Base-by-base conservation (phyloP, 2,329 filamentous ascomycete species). In the Eurotiales sp. region DNA sequence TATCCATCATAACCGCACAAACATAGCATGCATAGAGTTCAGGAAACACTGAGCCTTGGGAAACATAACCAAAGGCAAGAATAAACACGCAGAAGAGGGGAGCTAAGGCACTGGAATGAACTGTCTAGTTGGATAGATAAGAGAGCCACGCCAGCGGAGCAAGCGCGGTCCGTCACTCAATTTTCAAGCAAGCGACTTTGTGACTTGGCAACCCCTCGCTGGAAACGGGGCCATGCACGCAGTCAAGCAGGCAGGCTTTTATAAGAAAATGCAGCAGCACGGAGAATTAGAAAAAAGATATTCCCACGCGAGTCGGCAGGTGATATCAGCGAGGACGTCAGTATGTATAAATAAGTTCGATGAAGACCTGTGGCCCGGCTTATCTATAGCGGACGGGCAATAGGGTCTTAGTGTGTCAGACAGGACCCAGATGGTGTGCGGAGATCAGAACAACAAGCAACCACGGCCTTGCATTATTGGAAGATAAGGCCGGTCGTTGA, bases 1-100 rank as follows among this genome's bases (percentile, higher is more conserved):
- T 75, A 71, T 83, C 82, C 77, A n/a, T n/a, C n/a, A 80, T 80
- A 64, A 65, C 67, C 50, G 42, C 10, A 27, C 23, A 46, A 41
- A n/a, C 45, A 55, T 53, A 29, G 15, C 37, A 37, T 27, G 22
- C 40, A 43, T 36, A 21, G 39, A 32, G 17, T 22, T 43, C 27
- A 34, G 32, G 36, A 34, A 29, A 29, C 15, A 52, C 53, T 36
- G 51, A 56, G 52, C 39, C 4, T 40, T 17, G 19, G 41, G n/a
- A 23, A 39, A 47, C 48, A 54, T 54, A 46, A 50, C 48, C 48
- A 10, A 43, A 50, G 32, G 39, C 40, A 25, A 47, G 50, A 46
- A n/a, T 42, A 52, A 50, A 27, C 10, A 30, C 17, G 7, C 19
- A 22, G 37, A 43, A 21, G 37, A 47, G 50, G 27, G 36, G 14